Evolutionary conservation across 148 eudicot species (phyloP), one percentile per base, ranked within the genome.

Genomic region (Silene conica): DNA sequence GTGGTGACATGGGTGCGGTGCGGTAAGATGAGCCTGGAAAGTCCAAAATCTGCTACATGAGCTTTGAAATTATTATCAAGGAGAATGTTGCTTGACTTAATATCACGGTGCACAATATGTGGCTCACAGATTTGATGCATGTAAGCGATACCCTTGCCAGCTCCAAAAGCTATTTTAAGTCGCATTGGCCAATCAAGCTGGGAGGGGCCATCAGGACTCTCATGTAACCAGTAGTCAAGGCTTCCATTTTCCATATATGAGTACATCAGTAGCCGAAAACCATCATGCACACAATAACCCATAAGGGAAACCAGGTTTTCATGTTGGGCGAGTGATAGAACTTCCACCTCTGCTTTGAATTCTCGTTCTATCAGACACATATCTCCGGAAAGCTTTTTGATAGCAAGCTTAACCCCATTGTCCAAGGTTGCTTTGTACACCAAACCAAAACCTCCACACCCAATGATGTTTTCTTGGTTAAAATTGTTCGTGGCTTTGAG

Each of bases 221-320:
- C 98, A 46, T 93, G 98, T 79, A 93, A 77, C 98, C 98, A 93
- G 79, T 85, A 89, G 83, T 93, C 98, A 46, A 93, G 87, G 79
- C 97, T 93, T 75, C 98, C 95, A 56, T 93, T 93, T 74, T 89
- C 92, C 98, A 93, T 93, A 72, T 81, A 93, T 46, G 98, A 86
- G 77, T 93, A 93, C 65, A 93, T 87, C 56, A 93, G 83, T 73
- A 93, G 72, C 69, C 95, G 83, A 72, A 50, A 80, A 12, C 97
- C 95, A 46, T 88, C 85, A 78, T 91, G 98, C 21, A 88, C 84
- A 69, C 97, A 91, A 75, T 91, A 93, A 54, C 98, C 98, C 71
- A 89, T 86, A 68, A 93, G 84, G 41, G 95, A 84, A 72, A 93
- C 98, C 70, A 93, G 80, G 80, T 93, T 89, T 77, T 83, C 76